Percentiles rank a stretch among this genome's conserved stretches.
phyloP scores from a whole-genome alignment of 2,329 filamentous ascomycete species.

The Colletotrichum sp. region DNA sequence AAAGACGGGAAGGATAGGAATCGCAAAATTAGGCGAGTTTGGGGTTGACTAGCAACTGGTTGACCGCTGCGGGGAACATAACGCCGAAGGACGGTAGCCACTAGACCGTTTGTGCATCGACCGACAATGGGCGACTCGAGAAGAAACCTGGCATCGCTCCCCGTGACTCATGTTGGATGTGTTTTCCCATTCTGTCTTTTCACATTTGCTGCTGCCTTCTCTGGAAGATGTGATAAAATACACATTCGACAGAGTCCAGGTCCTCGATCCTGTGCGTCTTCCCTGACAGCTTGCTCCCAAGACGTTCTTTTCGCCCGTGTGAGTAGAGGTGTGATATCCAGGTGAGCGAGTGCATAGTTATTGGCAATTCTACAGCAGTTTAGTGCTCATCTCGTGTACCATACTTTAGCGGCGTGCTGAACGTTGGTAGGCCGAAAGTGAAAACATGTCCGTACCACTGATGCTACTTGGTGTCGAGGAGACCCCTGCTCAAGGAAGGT shows the following conservation, averaged over 20 bases:
- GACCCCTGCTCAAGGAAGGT: background rate
- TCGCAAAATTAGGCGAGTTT: constrained; percentile 5
- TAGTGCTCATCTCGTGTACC: background rate
- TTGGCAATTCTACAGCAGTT: background rate
- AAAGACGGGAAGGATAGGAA: background rate
- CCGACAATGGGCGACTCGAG: background rate
- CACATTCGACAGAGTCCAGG: background rate
- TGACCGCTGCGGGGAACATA: constrained; percentile 4
- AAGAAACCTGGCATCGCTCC: background rate
- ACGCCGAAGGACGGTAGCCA: background rate
- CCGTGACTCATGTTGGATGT: background rate
- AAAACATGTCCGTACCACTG: background rate
- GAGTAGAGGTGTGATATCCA: background rate
- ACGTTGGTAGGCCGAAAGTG: background rate
- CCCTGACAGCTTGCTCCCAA: background rate
- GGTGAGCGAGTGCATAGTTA: background rate
- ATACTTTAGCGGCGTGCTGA: background rate
- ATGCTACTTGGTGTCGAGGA: background rate
- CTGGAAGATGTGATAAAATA: background rate
- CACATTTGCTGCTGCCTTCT: background rate
- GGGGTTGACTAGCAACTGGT: background rate
- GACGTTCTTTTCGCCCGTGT: background rate
- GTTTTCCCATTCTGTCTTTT: background rate
- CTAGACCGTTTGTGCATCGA: background rate
- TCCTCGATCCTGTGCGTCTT: background rate